These are phyloP conservation scores for Apiospora rasikravindrae DNA, from an alignment of 2,329 filamentous ascomycete genomes.

Conservation along the genomic window DNA sequence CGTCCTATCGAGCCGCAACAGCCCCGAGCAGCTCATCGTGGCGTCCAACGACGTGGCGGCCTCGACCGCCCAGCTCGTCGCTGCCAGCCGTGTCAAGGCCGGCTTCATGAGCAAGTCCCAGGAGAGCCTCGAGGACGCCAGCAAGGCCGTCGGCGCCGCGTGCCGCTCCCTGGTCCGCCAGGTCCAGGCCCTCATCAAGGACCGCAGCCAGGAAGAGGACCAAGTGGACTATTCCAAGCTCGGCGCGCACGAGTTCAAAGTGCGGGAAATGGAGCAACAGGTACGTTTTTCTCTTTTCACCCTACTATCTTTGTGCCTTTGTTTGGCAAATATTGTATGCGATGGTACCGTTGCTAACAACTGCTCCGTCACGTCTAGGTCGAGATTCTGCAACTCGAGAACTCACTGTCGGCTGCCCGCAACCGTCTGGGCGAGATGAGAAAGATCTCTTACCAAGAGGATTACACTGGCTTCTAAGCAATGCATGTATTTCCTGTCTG, in stretches of 20 bases:
- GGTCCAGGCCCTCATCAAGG: conserved; percentile 92
- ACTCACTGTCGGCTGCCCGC: conserved; percentile 77
- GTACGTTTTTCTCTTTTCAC: conserved; percentile 58
- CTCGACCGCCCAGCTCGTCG: conserved; percentile 94
- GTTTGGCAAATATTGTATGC: background rate
- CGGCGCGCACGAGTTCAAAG: conserved; percentile 96
- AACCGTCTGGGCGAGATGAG: conserved; percentile 94
- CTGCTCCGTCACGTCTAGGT: conserved; percentile 62
- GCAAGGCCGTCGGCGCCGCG: conserved; percentile 88
- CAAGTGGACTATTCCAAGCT: conserved; percentile 86
- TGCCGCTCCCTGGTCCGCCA: conserved; percentile 89
- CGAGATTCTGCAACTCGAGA: conserved; percentile 95
- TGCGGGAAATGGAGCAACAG: conserved; percentile 99
- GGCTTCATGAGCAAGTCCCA: conserved; percentile 98
- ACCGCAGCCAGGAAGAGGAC: conserved; percentile 82
- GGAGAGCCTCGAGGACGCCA: conserved; percentile 86
- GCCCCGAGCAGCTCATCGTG: conserved; percentile 95
- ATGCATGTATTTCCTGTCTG: background rate
- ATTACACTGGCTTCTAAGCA: conserved; percentile 44
- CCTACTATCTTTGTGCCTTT: too few species aligned
- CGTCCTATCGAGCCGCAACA: conserved; percentile 89
- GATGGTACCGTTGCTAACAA: conserved; percentile 27
- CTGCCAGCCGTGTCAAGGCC: conserved; percentile 93
- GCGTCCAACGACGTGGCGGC: conserved; percentile 97
- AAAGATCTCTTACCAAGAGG: conserved; percentile 92